Evolutionary conservation across 108 stramenopile genomes (phyloP), one percentile per base, ranked within the genome.

Genomic region (Parietichytrium sp.): DNA sequence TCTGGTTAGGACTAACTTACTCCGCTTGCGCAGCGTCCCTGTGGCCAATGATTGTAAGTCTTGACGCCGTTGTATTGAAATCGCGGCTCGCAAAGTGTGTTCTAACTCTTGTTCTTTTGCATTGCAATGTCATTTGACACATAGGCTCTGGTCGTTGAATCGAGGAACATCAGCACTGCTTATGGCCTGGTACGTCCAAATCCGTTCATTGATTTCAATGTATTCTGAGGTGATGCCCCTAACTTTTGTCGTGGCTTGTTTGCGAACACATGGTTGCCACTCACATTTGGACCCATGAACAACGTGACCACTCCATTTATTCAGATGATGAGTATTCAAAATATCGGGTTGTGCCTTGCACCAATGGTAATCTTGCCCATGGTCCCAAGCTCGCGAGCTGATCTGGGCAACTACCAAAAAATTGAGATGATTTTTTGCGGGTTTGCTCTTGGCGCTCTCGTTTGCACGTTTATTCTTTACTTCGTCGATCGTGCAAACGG

Each of bases 21-120:
- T 72, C 61, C n/a, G 45, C 61, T n/a, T 72, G 61, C 1, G 61
- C 61, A 6, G 61, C 61, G 38, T 72, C 61, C 1, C 61, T 72
- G 15, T 72, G 61, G 61, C 61, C 61, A 7, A 72, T 72, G 61
- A 72, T 72, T 72, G 61, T 72, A 72, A 72, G 61, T 72, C 45
- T 72, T n/a, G 13, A 0, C 38, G n/a, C 3, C 16, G 6, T 7
- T 42, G 1, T 20, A 54, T 55, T 29, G 25, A n/a, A n/a, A n/a
- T n/a, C n/a, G n/a, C n/a, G n/a, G n/a, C n/a, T n/a, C n/a, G n/a
- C n/a, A n/a, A n/a, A n/a, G n/a, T n/a, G n/a, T n/a, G n/a, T n/a
- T n/a, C n/a, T n/a, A n/a, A n/a, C n/a, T n/a, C n/a, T n/a, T n/a
- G n/a, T n/a, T n/a, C n/a, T n/a, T n/a, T n/a, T 15, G 15, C 54